Conservation (phyloP, 495 filamentous ascomycete species). For the Aspergillus hancockii region DNA sequence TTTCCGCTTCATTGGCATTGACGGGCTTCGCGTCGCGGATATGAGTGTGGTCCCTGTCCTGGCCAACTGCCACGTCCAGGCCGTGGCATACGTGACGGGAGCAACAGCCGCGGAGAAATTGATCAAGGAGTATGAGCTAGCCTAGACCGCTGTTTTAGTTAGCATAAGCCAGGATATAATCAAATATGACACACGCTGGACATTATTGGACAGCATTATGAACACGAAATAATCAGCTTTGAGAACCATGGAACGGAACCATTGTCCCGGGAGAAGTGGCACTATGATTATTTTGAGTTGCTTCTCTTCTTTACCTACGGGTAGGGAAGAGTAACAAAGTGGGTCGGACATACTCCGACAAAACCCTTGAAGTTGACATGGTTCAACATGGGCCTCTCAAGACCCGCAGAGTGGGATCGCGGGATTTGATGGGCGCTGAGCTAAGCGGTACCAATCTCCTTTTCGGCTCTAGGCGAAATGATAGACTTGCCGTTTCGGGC, state of each 20-base stretch:
- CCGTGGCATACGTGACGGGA: conserved; percentile 38
- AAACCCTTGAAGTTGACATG: background rate
- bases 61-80: conserved; percentile 43
- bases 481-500: background rate
- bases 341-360: too few species aligned
- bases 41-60: conserved; percentile 66
- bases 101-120: conserved; percentile 31
- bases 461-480: conserved; percentile 1
- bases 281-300: too few species aligned
- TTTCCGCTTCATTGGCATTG: conserved; percentile 56
- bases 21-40: conserved; percentile 62
- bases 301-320: too few species aligned
- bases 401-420: background rate
- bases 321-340: too few species aligned
- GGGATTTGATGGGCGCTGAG: background rate
- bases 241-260: too few species aligned
- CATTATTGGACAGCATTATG: background rate
- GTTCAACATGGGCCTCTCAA: background rate
- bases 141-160: background rate
- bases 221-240: too few species aligned
- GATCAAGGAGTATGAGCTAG: conserved; percentile 26
- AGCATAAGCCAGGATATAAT: background rate
- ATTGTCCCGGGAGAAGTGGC: too few species aligned
- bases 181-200: background rate
- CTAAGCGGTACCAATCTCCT: background rate